Conservation (phyloP, 2,329 filamentous ascomycete genomes). For the Allantophomopsis lycopodina region DNA sequence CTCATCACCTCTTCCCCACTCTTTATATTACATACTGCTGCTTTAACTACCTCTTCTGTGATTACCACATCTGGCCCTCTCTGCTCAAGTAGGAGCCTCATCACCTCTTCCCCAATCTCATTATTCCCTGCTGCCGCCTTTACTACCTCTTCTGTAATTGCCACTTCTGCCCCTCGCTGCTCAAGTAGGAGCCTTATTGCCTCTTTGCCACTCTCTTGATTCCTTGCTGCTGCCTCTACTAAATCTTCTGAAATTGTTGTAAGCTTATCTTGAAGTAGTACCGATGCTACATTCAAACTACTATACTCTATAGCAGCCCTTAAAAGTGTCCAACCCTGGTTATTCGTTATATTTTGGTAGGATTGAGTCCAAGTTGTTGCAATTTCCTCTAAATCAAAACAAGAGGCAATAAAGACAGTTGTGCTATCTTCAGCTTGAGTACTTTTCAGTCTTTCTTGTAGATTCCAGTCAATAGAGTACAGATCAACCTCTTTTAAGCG, state of each 20-base stretch:
- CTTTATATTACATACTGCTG: too few species aligned
- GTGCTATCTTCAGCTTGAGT: too few species aligned
- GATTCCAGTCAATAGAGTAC: too few species aligned
- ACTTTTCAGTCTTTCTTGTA: too few species aligned
- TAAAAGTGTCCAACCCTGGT: background rate
- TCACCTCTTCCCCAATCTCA: conserved; percentile 1
- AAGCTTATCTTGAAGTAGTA: background rate
- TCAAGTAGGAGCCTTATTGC: conserved; percentile 3
- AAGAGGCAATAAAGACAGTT: background rate
- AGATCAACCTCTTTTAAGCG: too few species aligned
- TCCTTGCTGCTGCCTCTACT: background rate
- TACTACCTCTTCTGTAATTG: conserved; percentile 3
- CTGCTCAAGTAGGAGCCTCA: too few species aligned
- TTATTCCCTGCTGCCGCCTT: conserved; percentile 2
- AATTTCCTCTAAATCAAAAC: background rate
- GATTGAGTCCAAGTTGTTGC: background rate
- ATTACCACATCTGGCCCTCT: too few species aligned
- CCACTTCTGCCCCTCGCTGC: background rate
- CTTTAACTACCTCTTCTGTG: too few species aligned
- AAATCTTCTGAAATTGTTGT: conserved; percentile 1
- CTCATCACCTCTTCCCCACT: conserved; percentile 1
- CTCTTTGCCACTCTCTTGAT: conserved; percentile 1
- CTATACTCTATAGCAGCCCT: background rate
- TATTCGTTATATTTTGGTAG: background rate
- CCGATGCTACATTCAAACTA: background rate